Base-by-base conservation (phyloP, 805 yeast species). In the Cyberlindnera galapagoensis region DNA sequence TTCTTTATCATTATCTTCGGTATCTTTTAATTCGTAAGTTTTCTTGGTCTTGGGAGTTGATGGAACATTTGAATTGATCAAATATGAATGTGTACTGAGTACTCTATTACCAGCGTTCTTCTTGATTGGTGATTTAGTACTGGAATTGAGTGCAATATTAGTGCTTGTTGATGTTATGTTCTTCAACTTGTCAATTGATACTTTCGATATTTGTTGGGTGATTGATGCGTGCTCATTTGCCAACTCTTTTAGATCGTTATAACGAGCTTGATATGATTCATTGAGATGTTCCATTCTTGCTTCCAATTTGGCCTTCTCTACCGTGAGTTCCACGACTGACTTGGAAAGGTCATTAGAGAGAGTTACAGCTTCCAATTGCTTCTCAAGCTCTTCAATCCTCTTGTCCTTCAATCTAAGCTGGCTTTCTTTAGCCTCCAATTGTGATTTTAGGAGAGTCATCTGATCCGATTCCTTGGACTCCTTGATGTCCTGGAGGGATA, bases 161-260 rank as follows among this genome's bases (percentile, higher is more conserved):
- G 46, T 26, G 5, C 46, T 43, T 10, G 42, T 18, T 4, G 48
- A 40, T 11, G 38, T 22, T 6, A 61, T 49, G 6, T 53, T 38
- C 31, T 49, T 46, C 12, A 60, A 44, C 28, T 54, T 51, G 4
- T 57, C 62, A 4, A 53, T 26, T 12, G 48, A 42, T 21, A 57
- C 23, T 7, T 49, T 40, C 16, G 44, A 32, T 21, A 60, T 34
- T 27, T 48, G 45, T 3, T 36, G 34, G 24, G 51, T 44, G 20
- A 59, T 43, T 8, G 23, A 31, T 8, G 38, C 43, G 21, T 51
- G 57, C 12, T 62, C 54, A 4, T 40, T 32, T 21, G 52, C 53
- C 8, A 63, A 38, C 10, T 36, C 18, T 24, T 43, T 46, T 24
- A 61, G 44, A 18, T 60, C 53, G 12, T 41, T 40, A 10, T 48